Evolutionary conservation across 2,329 filamentous ascomycete genomes (phyloP), one percentile per base, ranked within the genome.

Genomic region (Fusarium burgessii): DNA sequence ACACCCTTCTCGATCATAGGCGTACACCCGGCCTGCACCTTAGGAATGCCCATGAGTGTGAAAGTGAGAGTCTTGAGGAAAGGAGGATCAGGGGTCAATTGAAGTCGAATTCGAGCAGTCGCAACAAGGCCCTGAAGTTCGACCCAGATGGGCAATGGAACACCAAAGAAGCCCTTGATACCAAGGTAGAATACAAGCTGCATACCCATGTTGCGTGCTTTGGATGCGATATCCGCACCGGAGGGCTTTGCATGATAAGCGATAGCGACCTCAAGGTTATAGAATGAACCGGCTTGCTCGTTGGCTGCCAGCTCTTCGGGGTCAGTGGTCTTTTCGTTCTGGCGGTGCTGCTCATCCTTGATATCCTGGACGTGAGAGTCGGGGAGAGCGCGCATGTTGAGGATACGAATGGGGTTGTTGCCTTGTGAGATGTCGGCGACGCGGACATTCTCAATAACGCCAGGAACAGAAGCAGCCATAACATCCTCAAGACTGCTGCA

Each of bases 121-220:
- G 93, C 94, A 25, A 98, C 92, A n/a, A 98, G 85, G 20, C 94
- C 92, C 73, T 93, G 90, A n/a, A 98, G 85, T 80, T 98, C 95
- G 60, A 97, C 94, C 87, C 88, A 97, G 51, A 97, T 92, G 1
- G 94, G 94, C 23, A 97, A 85, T 0, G 94, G 94, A 1, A 97
- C 91, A 32, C 95, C 95, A 73, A 98, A 96, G 8, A 98, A 85
- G 1, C 95, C 95, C 77, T 93, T 94, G 77, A 97, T 84, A 62
- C 96, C 96, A 2, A 98, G 87, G 72, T 98, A 98, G 80, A 99
- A 98, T 12, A 98, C 89, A 17, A 98, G 82, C 76, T 97, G 92
- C 94, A 98, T 97, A 77, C 97, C 95, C 93, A 98, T 97, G 79
- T 98, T 98, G 73, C 92, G 89, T 9, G 94, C 94, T 80, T 95